These are phyloP conservation scores for Penicillium goetzii DNA, from an alignment of 495 filamentous ascomycete species.

Conservation along the genomic window DNA sequence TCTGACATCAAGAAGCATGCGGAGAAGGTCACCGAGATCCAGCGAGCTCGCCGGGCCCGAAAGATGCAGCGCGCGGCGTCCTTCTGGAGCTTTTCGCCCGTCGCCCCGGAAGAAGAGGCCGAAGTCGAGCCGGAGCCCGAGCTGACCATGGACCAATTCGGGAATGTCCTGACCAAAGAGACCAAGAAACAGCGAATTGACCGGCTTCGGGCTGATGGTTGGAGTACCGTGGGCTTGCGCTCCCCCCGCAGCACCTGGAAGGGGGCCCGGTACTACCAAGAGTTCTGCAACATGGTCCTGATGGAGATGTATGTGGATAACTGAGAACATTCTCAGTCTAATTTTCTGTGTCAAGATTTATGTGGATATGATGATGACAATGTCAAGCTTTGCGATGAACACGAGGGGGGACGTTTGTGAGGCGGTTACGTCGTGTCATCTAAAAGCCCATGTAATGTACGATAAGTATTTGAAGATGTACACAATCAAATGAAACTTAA, in stretches of 20 bases:
- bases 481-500: not conserved
- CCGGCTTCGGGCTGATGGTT: constrained; percentile 39
- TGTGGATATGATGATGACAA: constrained; percentile 3
- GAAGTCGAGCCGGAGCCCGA: not conserved
- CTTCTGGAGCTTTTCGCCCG: constrained; percentile 47
- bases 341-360: not conserved
- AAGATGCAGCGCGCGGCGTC: constrained; percentile 35
- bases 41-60: constrained; percentile 31
- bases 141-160: constrained; percentile 23
- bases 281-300: constrained; percentile 37
- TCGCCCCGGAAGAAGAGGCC: constrained; percentile 19
- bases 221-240: constrained; percentile 40
- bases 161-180: constrained; percentile 30
- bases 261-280: constrained; percentile 42
- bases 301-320: constrained; percentile 36
- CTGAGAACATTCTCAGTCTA: constrained; percentile 2
- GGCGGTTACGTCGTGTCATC: not conserved
- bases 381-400: not conserved
- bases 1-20: constrained; percentile 28
- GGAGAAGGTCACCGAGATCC: constrained; percentile 30
- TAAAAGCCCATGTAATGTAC: not conserved
- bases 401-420: not conserved
- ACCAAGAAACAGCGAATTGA: constrained; percentile 41
- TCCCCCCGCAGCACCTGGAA: constrained; percentile 40
- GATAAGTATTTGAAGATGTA: not conserved